phyloP scores from a whole-genome alignment of 78 protist species.

The Dictyostelium citrinum region DNA sequence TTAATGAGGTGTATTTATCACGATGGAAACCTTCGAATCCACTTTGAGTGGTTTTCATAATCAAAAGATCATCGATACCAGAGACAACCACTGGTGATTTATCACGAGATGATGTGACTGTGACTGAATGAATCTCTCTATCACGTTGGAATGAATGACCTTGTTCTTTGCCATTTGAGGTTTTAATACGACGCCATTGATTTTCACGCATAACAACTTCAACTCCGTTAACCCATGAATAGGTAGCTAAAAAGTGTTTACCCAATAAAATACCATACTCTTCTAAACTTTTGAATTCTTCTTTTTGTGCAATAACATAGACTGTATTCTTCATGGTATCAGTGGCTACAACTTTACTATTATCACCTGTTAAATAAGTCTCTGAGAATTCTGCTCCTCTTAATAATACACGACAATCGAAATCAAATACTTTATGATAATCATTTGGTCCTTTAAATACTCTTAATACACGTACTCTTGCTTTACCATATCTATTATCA shows the following conservation, averaged over 20 bases:
- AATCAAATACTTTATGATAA: conserved; percentile 46
- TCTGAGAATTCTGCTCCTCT: conserved; percentile 7
- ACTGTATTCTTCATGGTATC: conserved; percentile 81
- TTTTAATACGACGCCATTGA: conserved; percentile 54
- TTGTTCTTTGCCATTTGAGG: conserved; percentile 34
- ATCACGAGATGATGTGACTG: conserved; percentile 8
- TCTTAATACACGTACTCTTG: conserved; percentile 68
- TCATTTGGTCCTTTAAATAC: conserved; percentile 27
- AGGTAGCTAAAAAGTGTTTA: conserved; percentile 38
- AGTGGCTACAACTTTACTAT: conserved; percentile 73
- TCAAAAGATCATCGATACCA: conserved; percentile 69
- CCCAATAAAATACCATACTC: conserved; percentile 66
- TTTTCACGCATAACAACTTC: conserved; percentile 54
- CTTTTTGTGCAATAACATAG: conserved; percentile 57
- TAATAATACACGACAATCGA: conserved; percentile 73
- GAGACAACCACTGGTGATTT: conserved; percentile 13
- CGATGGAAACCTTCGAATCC: conserved; percentile 79
- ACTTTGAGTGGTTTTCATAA: conserved; percentile 81
- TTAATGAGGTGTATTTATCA: conserved; percentile 71
- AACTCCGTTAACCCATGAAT: conserved; percentile 46
- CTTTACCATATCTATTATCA: conserved; percentile 83
- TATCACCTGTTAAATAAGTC: conserved; percentile 71
- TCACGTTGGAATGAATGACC: conserved; percentile 72
- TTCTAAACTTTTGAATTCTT: conserved; percentile 45
- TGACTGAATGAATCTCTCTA: conserved; percentile 57